Evolutionary conservation across 345 rosid species (phyloP).

Genomic region (Schrenkiella parvula): DNA sequence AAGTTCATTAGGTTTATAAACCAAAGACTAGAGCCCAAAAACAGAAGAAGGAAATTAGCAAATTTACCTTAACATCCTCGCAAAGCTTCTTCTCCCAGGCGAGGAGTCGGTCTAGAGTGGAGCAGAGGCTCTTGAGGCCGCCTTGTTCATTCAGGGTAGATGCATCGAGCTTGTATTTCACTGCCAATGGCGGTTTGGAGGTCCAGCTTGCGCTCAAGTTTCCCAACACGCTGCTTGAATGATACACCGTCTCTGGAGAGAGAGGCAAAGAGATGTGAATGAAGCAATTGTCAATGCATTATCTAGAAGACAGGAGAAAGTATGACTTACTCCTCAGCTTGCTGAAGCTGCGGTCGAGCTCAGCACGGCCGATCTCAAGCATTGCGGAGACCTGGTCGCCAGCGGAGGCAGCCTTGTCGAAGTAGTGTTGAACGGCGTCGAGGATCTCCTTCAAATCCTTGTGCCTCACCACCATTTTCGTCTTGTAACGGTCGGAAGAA

Average conservation of each 20-base stretch:
- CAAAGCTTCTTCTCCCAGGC: slow-evolving; percentile 98
- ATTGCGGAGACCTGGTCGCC: slow-evolving; percentile 76
- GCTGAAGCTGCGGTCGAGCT: slow-evolving; percentile 79
- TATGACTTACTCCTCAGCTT: slow-evolving; percentile 61
- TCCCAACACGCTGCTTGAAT: slow-evolving; percentile 80
- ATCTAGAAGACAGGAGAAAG: neutral
- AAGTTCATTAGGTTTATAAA: neutral
- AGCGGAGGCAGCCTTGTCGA: slow-evolving; percentile 73
- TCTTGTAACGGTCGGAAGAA: slow-evolving; percentile 35
- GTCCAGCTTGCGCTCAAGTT: slow-evolving; percentile 90
- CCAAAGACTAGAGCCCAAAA: neutral
- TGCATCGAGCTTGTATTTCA: slow-evolving; percentile 67
- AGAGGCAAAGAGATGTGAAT: neutral
- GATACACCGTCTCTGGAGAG: slow-evolving; percentile 84
- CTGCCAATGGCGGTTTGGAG: slow-evolving; percentile 92
- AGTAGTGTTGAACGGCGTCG: slow-evolving; percentile 67
- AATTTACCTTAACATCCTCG: slow-evolving; percentile 76
- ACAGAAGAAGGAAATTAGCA: neutral
- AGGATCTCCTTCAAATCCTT: slow-evolving; percentile 83
- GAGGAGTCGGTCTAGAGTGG: slow-evolving; percentile 77
- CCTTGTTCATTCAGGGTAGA: slow-evolving; percentile 47
- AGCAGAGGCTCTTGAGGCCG: slow-evolving; percentile 69
- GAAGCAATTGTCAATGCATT: neutral
- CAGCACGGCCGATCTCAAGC: slow-evolving; percentile 80
- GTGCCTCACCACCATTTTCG: slow-evolving; percentile 75